Conservation (phyloP, 2,329 filamentous ascomycete genomes). For the Colletotrichum cereale region DNA sequence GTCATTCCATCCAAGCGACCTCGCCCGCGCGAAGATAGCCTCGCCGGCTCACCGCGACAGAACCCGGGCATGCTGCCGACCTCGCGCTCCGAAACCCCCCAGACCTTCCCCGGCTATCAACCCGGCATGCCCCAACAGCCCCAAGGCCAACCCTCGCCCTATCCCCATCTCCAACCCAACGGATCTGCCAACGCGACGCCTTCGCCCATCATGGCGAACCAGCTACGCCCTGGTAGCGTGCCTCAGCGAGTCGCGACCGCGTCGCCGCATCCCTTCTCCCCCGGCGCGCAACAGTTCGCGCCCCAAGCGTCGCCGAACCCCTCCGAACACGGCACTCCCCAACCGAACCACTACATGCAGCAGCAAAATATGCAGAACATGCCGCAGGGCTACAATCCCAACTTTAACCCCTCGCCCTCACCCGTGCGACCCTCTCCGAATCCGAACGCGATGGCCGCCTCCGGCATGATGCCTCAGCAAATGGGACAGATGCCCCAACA, state of each 20-base stretch:
- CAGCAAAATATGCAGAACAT: slow-evolving; percentile 71
- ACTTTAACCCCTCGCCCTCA: slow-evolving; percentile 69
- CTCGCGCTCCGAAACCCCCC: slow-evolving; percentile 93
- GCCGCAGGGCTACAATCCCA: slow-evolving; percentile 68
- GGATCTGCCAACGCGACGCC: slow-evolving; percentile 88
- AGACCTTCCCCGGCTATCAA: slow-evolving; percentile 82
- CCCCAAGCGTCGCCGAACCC: slow-evolving; percentile 81
- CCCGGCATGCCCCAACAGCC: slow-evolving; percentile 72
- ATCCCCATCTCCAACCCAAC: slow-evolving; percentile 85
- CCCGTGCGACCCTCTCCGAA: slow-evolving; percentile 68
- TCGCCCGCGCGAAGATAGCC: slow-evolving; percentile 84
- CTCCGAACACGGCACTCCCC: slow-evolving; percentile 82
- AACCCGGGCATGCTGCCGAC: slow-evolving; percentile 79
- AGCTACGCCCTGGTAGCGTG: slow-evolving; percentile 77
- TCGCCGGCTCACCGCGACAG: slow-evolving; percentile 84
- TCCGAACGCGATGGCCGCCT: slow-evolving; percentile 63
- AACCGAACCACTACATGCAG: slow-evolving; percentile 78
- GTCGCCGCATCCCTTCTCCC: slow-evolving; percentile 92
- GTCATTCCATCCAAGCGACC: slow-evolving; percentile 92
- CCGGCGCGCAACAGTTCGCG: slow-evolving; percentile 78
- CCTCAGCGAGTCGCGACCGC: slow-evolving; percentile 89
- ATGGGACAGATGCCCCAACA: slow-evolving; percentile 61
- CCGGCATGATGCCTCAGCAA: slow-evolving; percentile 65
- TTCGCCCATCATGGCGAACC: slow-evolving; percentile 91
- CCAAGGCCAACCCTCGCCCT: slow-evolving; percentile 75